Percentiles rank a stretch among this genome's conserved stretches.
phyloP scores from a whole-genome alignment of 768 basidiomycete species.

The Gelatoporia subvermispora region DNA sequence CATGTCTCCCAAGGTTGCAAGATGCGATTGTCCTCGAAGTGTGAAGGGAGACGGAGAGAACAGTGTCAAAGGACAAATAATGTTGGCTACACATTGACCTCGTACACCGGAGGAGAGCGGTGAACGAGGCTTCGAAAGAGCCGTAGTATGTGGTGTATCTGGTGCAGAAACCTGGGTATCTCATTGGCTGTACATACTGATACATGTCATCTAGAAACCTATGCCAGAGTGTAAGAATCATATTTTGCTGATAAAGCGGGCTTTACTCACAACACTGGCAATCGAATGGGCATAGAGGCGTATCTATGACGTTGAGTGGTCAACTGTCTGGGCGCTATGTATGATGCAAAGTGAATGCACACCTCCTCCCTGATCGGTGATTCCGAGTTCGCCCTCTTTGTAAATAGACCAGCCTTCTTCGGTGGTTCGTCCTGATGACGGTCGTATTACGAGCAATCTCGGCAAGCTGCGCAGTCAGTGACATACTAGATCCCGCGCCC shows the following conservation, averaged over 20 bases:
- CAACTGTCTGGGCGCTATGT: slow-evolving; percentile 11
- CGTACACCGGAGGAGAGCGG: slow-evolving; percentile 17
- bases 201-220: neutral
- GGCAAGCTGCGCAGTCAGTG: slow-evolving; percentile 2
- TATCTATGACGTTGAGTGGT: slow-evolving; percentile 44
- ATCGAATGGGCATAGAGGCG: slow-evolving; percentile 82
- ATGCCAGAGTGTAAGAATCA: neutral
- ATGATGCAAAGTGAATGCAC: slow-evolving; percentile 23
- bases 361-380: slow-evolving; percentile 69
- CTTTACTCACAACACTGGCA: slow-evolving; percentile 74
- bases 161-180: neutral
- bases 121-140: slow-evolving; percentile 29
- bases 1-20: too few species aligned
- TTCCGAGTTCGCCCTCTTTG: slow-evolving; percentile 79
- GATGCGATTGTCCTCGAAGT: too few species aligned
- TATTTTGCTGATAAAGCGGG: neutral
- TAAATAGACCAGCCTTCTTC: slow-evolving; percentile 78
- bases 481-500: slow-evolving; percentile 66
- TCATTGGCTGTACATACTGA: neutral
- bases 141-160: slow-evolving; percentile 7
- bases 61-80: neutral
- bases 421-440: slow-evolving; percentile 60
- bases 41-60: too few species aligned
- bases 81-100: slow-evolving; percentile 29
- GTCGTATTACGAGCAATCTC: slow-evolving; percentile 9